Evolutionary conservation across 2,329 filamentous ascomycete species (phyloP).

Genomic region (Talaromyces islandicus): DNA sequence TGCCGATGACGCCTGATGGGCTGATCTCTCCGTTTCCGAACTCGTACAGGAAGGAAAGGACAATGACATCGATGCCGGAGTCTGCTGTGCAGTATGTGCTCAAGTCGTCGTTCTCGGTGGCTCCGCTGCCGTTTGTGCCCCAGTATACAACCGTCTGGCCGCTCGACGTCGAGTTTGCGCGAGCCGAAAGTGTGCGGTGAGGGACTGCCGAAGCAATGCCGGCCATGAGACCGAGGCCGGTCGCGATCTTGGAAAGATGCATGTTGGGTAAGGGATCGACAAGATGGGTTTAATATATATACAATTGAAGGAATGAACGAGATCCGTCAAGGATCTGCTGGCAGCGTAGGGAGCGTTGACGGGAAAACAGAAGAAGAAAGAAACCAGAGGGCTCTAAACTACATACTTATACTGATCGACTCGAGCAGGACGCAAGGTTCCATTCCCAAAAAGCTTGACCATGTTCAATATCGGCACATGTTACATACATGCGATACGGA

Average conservation of each 20-base stretch:
- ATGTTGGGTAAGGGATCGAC: neutral
- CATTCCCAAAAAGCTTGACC: neutral
- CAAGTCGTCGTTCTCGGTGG: conserved; percentile 1
- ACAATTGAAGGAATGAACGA: neutral
- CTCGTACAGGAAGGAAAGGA: conserved; percentile 39
- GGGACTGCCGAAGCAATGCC: neutral
- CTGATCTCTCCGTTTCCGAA: conserved; percentile 31
- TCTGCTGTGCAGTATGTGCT: conserved; percentile 30
- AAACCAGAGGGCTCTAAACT: neutral
- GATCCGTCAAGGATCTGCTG: neutral
- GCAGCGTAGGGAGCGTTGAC: neutral
- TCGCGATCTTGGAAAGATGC: neutral
- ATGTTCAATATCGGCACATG: neutral
- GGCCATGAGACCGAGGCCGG: neutral
- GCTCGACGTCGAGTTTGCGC: neutral
- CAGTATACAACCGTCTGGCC: conserved; percentile 4
- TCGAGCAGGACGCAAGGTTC: neutral
- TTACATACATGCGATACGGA: neutral
- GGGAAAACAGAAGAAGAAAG: neutral
- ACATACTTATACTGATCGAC: neutral
- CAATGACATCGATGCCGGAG: conserved; percentile 38
- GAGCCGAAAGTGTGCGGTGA: neutral
- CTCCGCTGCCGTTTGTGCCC: neutral
- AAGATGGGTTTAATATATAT: neutral
- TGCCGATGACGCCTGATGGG: conserved; percentile 34